phyloP scores from a whole-genome alignment of 176 grass and related monocot genomes.

The Melocanna baccifera region DNA sequence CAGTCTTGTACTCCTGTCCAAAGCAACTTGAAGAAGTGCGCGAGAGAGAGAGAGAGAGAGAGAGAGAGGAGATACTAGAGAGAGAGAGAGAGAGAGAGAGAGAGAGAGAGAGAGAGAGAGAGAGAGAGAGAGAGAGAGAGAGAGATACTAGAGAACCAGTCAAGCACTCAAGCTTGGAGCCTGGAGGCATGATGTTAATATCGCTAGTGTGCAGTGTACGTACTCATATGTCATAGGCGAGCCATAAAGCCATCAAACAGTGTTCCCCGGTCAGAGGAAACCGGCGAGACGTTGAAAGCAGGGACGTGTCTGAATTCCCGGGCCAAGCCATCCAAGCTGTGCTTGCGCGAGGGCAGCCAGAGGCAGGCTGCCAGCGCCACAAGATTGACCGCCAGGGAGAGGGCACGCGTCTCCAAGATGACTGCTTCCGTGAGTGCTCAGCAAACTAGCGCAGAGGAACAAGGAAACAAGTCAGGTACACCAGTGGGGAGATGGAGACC shows the following conservation, averaged over 20 bases:
- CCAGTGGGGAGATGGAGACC: neutral
- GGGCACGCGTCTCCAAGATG: neutral
- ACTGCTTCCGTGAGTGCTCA: neutral
- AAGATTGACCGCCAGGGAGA: slow-evolving; percentile 12
- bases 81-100: neutral
- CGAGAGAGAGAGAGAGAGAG: too few relatives aligned
- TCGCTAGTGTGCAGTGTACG: neutral
- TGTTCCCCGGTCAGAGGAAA: neutral
- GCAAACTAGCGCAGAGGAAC: neutral
- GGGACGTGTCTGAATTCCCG: neutral
- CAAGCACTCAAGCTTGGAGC: too few relatives aligned
- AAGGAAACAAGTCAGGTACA: neutral
- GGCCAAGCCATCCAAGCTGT: neutral
- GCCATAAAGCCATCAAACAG: neutral
- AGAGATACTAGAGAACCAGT: neutral
- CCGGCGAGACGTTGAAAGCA: neutral
- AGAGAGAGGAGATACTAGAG: too few relatives aligned
- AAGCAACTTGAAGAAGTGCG: neutral
- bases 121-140: neutral
- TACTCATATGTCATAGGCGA: neutral
- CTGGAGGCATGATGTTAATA: neutral
- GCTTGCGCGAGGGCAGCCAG: neutral
- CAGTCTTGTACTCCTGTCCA: too few relatives aligned
- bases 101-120: too few relatives aligned
- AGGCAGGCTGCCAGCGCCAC: neutral